phyloP scores from a whole-genome alignment of 345 rosid species.

The Acer saccharum region DNA sequence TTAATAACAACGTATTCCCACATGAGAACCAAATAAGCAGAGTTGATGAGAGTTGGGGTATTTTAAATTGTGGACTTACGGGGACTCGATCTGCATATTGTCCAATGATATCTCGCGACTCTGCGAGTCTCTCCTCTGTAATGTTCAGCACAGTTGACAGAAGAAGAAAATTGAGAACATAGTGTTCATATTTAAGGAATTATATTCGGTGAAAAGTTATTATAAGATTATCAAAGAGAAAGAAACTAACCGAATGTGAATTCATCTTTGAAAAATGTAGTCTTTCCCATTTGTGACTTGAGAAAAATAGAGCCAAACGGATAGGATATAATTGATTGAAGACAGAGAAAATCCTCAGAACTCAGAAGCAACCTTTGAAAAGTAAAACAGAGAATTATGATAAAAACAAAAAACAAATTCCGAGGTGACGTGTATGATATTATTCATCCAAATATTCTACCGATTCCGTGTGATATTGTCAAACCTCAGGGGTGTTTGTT shows the following conservation, averaged over 20 bases:
- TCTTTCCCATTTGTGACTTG: constrained; percentile 34
- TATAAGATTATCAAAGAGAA: not conserved
- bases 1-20: not conserved
- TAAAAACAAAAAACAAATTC: not conserved
- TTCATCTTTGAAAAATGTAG: constrained; percentile 53
- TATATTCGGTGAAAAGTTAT: not conserved
- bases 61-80: constrained; percentile 32
- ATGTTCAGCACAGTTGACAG: not conserved
- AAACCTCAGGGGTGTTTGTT: too few species aligned
- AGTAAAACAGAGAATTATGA: not conserved
- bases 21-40: not conserved
- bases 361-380: not conserved
- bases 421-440: too few species aligned
- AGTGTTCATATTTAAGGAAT: not conserved
- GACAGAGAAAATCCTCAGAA: not conserved
- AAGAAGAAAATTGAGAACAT: not conserved
- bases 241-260: constrained; percentile 53
- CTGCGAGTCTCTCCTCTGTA: constrained; percentile 62
- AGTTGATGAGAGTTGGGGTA: not conserved
- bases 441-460: too few species aligned
- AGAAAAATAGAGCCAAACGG: constrained; percentile 24
- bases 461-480: too few species aligned
- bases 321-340: not conserved
- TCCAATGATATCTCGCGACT: constrained; percentile 55
- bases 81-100: constrained; percentile 66